phyloP scores from a whole-genome alignment of 2,329 filamentous ascomycete species.

The Neocatenulostroma microsporum region DNA sequence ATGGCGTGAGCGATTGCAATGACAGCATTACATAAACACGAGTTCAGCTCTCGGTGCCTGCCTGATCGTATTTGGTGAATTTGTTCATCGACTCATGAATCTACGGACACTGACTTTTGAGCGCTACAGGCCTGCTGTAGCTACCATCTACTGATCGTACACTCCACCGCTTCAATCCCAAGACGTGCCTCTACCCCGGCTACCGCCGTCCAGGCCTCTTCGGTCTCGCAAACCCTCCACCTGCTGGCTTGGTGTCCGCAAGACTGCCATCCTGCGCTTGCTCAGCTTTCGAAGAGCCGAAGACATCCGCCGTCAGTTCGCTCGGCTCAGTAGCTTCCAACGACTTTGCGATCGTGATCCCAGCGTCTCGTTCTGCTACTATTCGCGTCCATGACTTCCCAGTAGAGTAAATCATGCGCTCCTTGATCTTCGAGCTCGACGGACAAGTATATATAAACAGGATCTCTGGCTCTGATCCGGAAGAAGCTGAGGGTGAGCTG shows the following conservation, averaged over 20 bases:
- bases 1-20: no score
- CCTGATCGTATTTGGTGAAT: no score
- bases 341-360: constrained; percentile 60
- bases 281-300: no score
- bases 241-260: constrained; percentile 50
- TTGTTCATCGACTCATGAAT: no score
- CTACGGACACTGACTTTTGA: no score
- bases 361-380: constrained; percentile 60
- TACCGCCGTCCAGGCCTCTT: constrained; percentile 66
- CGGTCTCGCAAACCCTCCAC: constrained; percentile 65
- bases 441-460: constrained; percentile 82
- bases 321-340: constrained; percentile 56
- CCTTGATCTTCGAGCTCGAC: constrained; percentile 63
- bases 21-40: no score
- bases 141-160: no score
- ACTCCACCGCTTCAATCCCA: no score
- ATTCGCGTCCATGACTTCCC: constrained; percentile 48
- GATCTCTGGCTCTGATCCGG: constrained; percentile 45
- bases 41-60: no score
- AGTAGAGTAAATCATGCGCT: constrained; percentile 74
- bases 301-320: constrained; percentile 61
- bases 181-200: no score
- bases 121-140: no score
- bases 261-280: constrained; percentile 29
- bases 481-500: constrained; percentile 54